phyloP scores from a whole-genome alignment of 78 protist species.

The slime mould (Dictyostelium discoideum) region DNA sequence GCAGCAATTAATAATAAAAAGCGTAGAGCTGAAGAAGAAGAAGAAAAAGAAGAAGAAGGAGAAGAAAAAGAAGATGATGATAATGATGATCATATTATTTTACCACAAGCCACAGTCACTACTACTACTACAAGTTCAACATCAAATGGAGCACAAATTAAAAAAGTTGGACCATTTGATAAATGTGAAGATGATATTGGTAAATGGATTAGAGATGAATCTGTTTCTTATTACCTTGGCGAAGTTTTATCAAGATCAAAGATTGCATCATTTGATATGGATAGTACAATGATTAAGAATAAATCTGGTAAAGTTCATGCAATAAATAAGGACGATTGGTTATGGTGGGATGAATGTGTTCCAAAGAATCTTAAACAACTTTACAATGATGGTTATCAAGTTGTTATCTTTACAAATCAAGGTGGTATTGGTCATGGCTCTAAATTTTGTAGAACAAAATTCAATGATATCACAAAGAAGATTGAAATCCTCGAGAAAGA shows the following conservation, averaged over 20 bases:
- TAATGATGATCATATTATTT: neutral
- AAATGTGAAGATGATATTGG: neutral
- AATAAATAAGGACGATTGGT: conserved; percentile 33
- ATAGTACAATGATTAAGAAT: conserved; percentile 19
- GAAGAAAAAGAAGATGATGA: conserved; percentile 24
- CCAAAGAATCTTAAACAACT: conserved; percentile 19
- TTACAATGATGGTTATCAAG: conserved; percentile 46
- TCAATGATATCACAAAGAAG: neutral
- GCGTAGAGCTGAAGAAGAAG: neutral
- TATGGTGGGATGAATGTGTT: conserved; percentile 38
- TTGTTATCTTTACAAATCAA: conserved; percentile 48
- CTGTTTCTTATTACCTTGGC: neutral
- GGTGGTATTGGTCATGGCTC: conserved; percentile 19
- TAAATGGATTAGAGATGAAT: conserved; percentile 25
- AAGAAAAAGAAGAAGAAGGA: conserved; percentile 31
- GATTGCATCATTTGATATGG: conserved; percentile 77
- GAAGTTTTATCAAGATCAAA: conserved; percentile 14
- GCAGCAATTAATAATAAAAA: neutral
- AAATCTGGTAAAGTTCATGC: conserved; percentile 53
- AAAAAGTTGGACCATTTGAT: neutral
- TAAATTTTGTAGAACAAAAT: neutral
- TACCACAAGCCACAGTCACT: neutral
- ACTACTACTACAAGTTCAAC: conserved; percentile 14
- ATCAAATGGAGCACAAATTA: neutral
- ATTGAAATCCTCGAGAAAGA: conserved; percentile 17